phyloP scores from a whole-genome alignment of 768 basidiomycete species.

The Collybia sp. region DNA sequence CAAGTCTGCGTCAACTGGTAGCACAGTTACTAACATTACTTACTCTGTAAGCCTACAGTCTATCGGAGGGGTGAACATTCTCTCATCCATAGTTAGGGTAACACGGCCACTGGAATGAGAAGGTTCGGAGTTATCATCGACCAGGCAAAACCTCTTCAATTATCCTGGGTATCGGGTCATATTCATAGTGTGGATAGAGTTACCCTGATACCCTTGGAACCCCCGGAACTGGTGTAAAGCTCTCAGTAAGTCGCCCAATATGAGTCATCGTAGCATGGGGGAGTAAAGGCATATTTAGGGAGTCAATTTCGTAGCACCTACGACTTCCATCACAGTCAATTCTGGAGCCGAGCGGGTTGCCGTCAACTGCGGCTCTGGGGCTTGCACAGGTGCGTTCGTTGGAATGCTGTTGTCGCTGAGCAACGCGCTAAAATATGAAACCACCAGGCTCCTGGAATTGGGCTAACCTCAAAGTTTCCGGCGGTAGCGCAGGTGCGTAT shows the following conservation, averaged over 20 bases:
- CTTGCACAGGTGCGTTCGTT: slow-evolving; percentile 38
- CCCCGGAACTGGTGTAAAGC: slow-evolving; percentile 51
- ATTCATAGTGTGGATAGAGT: slow-evolving; percentile 31
- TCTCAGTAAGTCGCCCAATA: slow-evolving; percentile 42
- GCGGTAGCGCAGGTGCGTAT: slow-evolving; percentile 32
- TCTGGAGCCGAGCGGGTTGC: slow-evolving; percentile 40
- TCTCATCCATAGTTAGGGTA: slow-evolving; percentile 29
- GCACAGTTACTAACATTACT: slow-evolving; percentile 43
- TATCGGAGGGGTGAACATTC: not conserved
- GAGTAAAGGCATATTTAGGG: slow-evolving; percentile 21
- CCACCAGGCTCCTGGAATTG: slow-evolving; percentile 45
- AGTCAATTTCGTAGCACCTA: slow-evolving; percentile 40
- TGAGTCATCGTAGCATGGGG: not conserved
- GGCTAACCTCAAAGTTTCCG: slow-evolving; percentile 36
- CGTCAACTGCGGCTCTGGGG: slow-evolving; percentile 49
- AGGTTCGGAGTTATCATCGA: slow-evolving; percentile 57
- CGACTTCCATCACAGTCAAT: slow-evolving; percentile 37
- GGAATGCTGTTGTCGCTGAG: not conserved
- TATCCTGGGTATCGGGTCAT: not conserved
- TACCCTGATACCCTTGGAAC: slow-evolving; percentile 49
- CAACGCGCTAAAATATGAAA: not conserved
- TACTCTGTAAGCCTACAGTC: slow-evolving; percentile 32
- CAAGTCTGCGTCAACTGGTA: slow-evolving; percentile 34
- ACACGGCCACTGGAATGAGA: slow-evolving; percentile 44
- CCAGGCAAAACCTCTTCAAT: slow-evolving; percentile 29